A percentile compares a stretch with the other conserved stretches of the same genome.
Conservation (phyloP, 1,284 basidiomycete genomes). For the Xerocomus amazonicus region DNA sequence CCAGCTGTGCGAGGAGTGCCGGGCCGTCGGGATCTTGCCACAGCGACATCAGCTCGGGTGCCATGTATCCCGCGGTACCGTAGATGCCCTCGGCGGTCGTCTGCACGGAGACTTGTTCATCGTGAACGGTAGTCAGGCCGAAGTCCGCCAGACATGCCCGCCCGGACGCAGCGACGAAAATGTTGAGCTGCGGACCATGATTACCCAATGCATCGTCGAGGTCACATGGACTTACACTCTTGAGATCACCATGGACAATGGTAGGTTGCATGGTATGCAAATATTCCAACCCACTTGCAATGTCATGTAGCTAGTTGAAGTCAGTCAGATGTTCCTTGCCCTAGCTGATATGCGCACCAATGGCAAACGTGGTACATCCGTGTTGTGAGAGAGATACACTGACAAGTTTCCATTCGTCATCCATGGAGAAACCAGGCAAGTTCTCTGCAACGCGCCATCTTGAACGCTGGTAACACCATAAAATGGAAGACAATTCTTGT, state of each 20-base stretch:
- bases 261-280: slow-evolving; percentile 38
- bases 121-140: slow-evolving; percentile 23
- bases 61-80: slow-evolving; percentile 28
- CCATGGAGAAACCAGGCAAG: slow-evolving; percentile 30
- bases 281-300: slow-evolving; percentile 40
- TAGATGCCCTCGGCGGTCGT: slow-evolving; percentile 16
- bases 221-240: slow-evolving; percentile 34
- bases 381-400: slow-evolving; percentile 35
- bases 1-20: slow-evolving; percentile 11
- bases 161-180: slow-evolving; percentile 24
- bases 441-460: slow-evolving; percentile 11
- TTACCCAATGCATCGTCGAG: neutral
- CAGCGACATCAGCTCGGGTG: slow-evolving; percentile 22
- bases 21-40: slow-evolving; percentile 13
- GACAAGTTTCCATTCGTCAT: slow-evolving; percentile 37
- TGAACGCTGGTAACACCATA: slow-evolving; percentile 22
- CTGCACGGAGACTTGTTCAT: slow-evolving; percentile 11
- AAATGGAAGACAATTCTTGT: slow-evolving; percentile 28
- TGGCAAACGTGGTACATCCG: slow-evolving; percentile 29
- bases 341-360: slow-evolving; percentile 29
- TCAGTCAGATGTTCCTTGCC: neutral
- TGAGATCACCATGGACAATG: slow-evolving; percentile 46
- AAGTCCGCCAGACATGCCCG: slow-evolving; percentile 32
- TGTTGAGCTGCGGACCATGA: slow-evolving; percentile 18
- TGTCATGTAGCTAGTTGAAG: slow-evolving; percentile 35